A percentile compares a stretch with the other conserved stretches of the same genome.
Evolutionary conservation across 1,284 basidiomycete genomes (phyloP).

Genomic region (Peniophora sp.): DNA sequence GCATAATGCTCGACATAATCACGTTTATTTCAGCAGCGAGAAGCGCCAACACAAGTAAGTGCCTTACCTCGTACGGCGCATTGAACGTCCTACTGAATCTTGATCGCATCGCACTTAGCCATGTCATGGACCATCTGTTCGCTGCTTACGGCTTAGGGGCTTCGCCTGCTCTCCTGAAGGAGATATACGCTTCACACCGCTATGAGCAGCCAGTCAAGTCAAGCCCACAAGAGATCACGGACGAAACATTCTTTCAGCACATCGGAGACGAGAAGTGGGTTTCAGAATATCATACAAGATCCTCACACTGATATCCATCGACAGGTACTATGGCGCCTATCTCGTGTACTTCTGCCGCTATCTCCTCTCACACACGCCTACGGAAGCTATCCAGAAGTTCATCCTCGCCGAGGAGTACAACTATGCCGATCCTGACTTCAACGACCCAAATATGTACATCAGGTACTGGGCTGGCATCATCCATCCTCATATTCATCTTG

Average conservation of each 20-base stretch:
- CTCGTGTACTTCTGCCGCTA: constrained; percentile 44
- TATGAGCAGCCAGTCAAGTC: constrained; percentile 31
- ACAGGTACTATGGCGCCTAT: constrained; percentile 53
- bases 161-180: constrained; percentile 28
- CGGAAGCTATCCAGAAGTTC: constrained; percentile 42
- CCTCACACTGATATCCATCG: neutral
- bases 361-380: constrained; percentile 34
- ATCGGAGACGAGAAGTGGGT: constrained; percentile 38
- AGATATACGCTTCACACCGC: constrained; percentile 32
- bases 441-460: constrained; percentile 50
- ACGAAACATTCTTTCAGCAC: constrained; percentile 38
- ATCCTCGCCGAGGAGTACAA: constrained; percentile 50
- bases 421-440: constrained; percentile 7
- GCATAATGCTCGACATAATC: constrained; percentile 51
- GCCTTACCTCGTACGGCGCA: neutral
- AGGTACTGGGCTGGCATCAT: constrained; percentile 50
- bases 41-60: constrained; percentile 45
- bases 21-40: constrained; percentile 53
- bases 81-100: neutral
- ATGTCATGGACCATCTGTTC: constrained; percentile 42
- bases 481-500: constrained; percentile 59
- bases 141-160: constrained; percentile 46
- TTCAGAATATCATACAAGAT: neutral
- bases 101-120: constrained; percentile 25
- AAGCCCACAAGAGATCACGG: constrained; percentile 34